Evolutionary conservation across 257 asterid species (phyloP).

Genomic region (Forsythia viridissima): DNA sequence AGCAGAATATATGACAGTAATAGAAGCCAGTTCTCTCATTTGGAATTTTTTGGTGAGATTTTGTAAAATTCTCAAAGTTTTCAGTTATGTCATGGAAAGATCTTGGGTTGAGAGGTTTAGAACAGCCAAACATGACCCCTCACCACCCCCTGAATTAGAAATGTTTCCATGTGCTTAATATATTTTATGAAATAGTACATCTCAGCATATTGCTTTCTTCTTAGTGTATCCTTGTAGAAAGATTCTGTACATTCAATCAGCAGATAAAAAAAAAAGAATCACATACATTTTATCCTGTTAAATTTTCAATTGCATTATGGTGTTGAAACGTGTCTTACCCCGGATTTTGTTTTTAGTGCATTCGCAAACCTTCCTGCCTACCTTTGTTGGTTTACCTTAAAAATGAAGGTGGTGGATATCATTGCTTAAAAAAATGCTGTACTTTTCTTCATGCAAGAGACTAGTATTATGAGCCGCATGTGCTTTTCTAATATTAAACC

Average conservation of each 20-base stretch:
- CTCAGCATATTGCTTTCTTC: neutral
- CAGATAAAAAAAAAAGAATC: neutral
- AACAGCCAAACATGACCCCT: neutral
- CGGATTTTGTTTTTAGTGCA: neutral
- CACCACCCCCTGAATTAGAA: neutral
- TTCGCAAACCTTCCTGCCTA: neutral
- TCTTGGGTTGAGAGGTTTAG: neutral
- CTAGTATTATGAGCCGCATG: neutral
- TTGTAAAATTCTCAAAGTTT: neutral
- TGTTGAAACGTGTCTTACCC: neutral
- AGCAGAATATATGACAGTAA: no score
- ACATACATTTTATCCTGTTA: neutral
- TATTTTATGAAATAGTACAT: neutral
- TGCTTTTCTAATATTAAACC: neutral
- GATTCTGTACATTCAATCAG: neutral
- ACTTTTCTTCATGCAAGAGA: neutral
- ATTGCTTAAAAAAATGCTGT: neutral
- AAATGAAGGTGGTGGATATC: neutral
- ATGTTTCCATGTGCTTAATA: neutral
- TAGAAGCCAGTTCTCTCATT: no score
- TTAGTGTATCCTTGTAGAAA: neutral
- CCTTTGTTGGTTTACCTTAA: neutral
- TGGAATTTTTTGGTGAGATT: neutral
- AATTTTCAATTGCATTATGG: neutral
- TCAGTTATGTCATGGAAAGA: neutral